Percentiles rank a stretch among this genome's conserved stretches.
These are phyloP conservation scores for Sequoiadendron giganteum DNA, from an alignment of 75 land plant species.

Conservation along the genomic window DNA sequence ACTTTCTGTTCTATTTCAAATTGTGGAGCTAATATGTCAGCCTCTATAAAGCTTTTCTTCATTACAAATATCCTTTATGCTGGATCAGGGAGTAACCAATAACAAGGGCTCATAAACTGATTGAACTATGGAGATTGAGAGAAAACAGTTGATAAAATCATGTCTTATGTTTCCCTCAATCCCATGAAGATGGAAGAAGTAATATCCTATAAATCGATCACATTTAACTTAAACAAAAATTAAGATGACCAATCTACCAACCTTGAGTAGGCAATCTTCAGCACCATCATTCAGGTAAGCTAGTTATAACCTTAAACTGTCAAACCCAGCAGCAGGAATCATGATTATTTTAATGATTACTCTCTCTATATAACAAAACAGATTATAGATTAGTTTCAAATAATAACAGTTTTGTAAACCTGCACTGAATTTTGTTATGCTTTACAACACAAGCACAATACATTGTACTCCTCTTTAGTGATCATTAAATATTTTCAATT, in stretches of 20 bases:
- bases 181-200: background rate
- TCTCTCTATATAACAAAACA: background rate
- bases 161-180: background rate
- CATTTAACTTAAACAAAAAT: background rate
- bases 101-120: background rate
- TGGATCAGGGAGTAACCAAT: background rate
- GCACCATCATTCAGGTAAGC: background rate
- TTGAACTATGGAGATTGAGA: background rate
- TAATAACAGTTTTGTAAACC: background rate
- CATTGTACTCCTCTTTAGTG: background rate
- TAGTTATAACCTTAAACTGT: background rate
- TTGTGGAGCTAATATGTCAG: background rate
- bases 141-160: background rate
- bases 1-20: too few species aligned
- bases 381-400: background rate
- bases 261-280: background rate
- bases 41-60: background rate
- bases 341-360: background rate
- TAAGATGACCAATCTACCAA: background rate
- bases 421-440: background rate
- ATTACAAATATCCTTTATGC: background rate
- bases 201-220: background rate
- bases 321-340: background rate
- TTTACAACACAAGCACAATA: background rate
- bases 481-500: background rate